A percentile compares a stretch with the other conserved stretches of the same genome.
phyloP scores from a whole-genome alignment of 441 rosid species.

The Viola pubescens region DNA sequence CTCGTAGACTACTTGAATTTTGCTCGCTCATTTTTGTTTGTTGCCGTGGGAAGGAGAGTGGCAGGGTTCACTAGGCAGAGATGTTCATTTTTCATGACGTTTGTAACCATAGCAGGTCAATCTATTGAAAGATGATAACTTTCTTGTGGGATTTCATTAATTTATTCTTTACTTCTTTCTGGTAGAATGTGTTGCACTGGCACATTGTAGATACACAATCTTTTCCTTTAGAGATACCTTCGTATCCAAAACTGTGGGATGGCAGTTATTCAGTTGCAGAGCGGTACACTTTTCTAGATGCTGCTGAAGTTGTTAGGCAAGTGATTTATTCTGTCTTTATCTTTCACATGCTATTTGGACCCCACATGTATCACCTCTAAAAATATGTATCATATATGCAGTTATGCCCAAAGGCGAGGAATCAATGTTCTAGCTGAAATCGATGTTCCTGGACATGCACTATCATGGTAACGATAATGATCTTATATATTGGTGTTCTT shows the following conservation, averaged over 20 bases:
- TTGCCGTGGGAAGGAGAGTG: too few relatives aligned
- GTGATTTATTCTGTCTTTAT: slow-evolving; percentile 17
- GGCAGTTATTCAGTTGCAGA: slow-evolving; percentile 59
- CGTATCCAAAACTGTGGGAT: slow-evolving; percentile 67
- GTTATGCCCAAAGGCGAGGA: slow-evolving; percentile 55
- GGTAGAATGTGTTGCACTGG: slow-evolving; percentile 76
- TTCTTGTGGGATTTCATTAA: background rate
- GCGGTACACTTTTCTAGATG: slow-evolving; percentile 53
- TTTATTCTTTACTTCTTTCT: slow-evolving; percentile 8
- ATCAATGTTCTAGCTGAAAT: slow-evolving; percentile 61
- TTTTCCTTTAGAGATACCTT: slow-evolving; percentile 69
- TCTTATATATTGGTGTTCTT: background rate
- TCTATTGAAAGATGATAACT: background rate
- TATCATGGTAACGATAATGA: slow-evolving; percentile 41
- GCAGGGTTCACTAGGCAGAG: too few relatives aligned
- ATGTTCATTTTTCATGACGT: too few relatives aligned
- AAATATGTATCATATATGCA: slow-evolving; percentile 20
- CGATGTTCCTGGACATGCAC: slow-evolving; percentile 76
- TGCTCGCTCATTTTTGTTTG: too few relatives aligned
- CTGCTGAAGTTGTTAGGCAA: slow-evolving; percentile 62
- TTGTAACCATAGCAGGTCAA: background rate
- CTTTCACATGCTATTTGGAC: background rate
- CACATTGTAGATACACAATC: slow-evolving; percentile 71
- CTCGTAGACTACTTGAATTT: too few relatives aligned
- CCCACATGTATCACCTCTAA: slow-evolving; percentile 11